Percentiles rank a stretch among this genome's conserved stretches.
Conservation (phyloP, 169 alveolate genomes). For the Plasmodium malariae region DNA sequence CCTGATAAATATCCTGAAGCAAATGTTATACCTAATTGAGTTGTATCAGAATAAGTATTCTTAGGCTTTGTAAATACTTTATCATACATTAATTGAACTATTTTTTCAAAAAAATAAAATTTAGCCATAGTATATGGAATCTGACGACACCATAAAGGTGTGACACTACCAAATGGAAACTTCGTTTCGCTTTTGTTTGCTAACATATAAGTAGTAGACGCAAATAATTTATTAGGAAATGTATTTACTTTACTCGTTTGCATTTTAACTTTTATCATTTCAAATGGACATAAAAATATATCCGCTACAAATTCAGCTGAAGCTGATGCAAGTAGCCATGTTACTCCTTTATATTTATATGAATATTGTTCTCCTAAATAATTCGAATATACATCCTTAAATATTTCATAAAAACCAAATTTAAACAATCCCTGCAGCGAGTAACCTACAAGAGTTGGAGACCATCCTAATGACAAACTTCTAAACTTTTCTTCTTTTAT, state of each 20-base stretch:
- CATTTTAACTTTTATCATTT: conserved; percentile 96
- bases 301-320: conserved; percentile 99
- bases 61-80: conserved; percentile 92
- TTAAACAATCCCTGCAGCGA: conserved; percentile 98
- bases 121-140: conserved; percentile 99
- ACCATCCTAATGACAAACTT: conserved; percentile 96
- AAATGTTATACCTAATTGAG: conserved; percentile 95
- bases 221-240: conserved; percentile 89
- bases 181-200: conserved; percentile 85
- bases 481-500: conserved; percentile 91
- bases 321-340: conserved; percentile 97
- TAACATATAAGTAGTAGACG: conserved; percentile 89
- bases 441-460: conserved; percentile 98
- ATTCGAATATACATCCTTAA: conserved; percentile 95
- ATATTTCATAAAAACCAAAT: conserved; percentile 97
- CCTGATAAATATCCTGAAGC: conserved; percentile 97
- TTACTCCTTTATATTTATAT: conserved; percentile 90
- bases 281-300: conserved; percentile 97
- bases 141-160: conserved; percentile 96
- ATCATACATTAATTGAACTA: conserved; percentile 92
- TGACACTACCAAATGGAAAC: conserved; percentile 92
- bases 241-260: conserved; percentile 90
- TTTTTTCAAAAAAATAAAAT: conserved; percentile 96
- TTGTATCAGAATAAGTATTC: conserved; percentile 90
- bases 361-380: conserved; percentile 91